These are phyloP conservation scores for Pseudogymnoascus sp. DNA, from an alignment of 2,329 filamentous ascomycete genomes.

Conservation along the genomic window DNA sequence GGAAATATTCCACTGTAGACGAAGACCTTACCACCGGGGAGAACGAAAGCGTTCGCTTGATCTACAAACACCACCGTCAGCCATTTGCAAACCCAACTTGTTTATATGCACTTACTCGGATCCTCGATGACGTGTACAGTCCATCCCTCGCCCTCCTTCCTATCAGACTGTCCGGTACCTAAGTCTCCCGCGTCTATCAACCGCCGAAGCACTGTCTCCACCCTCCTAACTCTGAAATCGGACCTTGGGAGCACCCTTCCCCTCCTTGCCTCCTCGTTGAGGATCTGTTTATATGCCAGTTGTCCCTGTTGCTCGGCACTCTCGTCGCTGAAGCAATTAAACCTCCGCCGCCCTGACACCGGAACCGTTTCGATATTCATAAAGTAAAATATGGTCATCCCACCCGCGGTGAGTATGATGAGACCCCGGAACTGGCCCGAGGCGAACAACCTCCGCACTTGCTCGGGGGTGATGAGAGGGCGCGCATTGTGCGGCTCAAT, in stretches of 20 bases:
- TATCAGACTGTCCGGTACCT: constrained; percentile 18
- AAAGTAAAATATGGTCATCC: constrained; percentile 50
- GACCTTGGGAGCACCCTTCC: constrained; percentile 46
- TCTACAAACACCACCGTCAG: background rate
- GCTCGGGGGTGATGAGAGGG: constrained; percentile 33
- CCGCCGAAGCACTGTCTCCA: constrained; percentile 55
- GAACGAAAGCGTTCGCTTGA: constrained; percentile 64
- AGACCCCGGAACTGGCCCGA: constrained; percentile 31
- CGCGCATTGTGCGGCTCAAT: constrained; percentile 16
- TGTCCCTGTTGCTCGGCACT: constrained; percentile 46
- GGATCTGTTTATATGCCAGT: constrained; percentile 47
- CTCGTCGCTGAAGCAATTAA: constrained; percentile 57
- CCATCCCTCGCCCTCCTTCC: constrained; percentile 45
- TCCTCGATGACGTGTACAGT: constrained; percentile 70
- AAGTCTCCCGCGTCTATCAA: constrained; percentile 61
- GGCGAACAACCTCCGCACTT: constrained; percentile 27
- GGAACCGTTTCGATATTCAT: constrained; percentile 65
- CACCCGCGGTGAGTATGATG: constrained; percentile 34
- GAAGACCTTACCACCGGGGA: constrained; percentile 73
- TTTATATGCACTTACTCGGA: constrained; percentile 30
- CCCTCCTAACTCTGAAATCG: constrained; percentile 47
- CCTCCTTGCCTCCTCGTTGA: constrained; percentile 44
- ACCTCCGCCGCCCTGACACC: constrained; percentile 60
- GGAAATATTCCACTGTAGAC: constrained; percentile 65
- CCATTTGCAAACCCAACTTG: background rate